A percentile compares a stretch with the other conserved stretches of the same genome.
phyloP scores from a whole-genome alignment of 1,284 basidiomycete genomes.

The Boletus smithii region DNA sequence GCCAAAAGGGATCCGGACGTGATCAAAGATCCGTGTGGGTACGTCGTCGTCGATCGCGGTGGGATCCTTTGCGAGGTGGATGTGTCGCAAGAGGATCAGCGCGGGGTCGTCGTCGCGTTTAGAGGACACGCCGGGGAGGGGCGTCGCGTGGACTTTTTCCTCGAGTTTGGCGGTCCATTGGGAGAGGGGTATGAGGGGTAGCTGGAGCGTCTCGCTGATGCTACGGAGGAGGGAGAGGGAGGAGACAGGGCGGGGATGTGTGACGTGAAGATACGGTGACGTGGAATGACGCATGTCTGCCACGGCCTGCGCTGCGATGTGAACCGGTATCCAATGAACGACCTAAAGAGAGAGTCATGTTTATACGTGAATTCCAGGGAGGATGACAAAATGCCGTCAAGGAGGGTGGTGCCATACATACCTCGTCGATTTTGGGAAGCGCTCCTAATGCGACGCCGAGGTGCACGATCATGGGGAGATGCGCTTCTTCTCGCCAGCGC shows the following conservation, averaged over 20 bases:
- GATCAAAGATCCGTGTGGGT: background rate
- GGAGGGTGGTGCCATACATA: too few species aligned
- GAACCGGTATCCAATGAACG: constrained; percentile 24
- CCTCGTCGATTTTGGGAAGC: constrained; percentile 18
- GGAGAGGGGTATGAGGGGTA: background rate
- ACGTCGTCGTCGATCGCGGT: background rate
- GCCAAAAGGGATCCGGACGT: too few species aligned
- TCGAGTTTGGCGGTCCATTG: background rate
- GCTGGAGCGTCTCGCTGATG: background rate
- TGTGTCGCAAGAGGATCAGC: background rate
- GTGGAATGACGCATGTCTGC: background rate
- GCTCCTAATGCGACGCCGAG: constrained; percentile 11
- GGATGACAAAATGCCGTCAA: too few species aligned
- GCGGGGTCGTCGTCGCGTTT: background rate
- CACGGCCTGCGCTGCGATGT: background rate
- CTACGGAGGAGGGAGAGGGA: background rate
- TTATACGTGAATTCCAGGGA: too few species aligned
- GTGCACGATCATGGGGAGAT: constrained; percentile 31
- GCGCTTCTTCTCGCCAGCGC: constrained; percentile 28
- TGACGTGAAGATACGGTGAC: background rate
- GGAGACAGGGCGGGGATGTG: background rate
- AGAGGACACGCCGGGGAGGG: background rate
- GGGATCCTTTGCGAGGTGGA: too few species aligned
- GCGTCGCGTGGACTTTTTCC: background rate
- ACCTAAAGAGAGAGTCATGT: background rate